A percentile compares a stretch with the other conserved stretches of the same genome.
phyloP scores from a whole-genome alignment of 257 asterid genomes.

The Osmanthus fragrans region DNA sequence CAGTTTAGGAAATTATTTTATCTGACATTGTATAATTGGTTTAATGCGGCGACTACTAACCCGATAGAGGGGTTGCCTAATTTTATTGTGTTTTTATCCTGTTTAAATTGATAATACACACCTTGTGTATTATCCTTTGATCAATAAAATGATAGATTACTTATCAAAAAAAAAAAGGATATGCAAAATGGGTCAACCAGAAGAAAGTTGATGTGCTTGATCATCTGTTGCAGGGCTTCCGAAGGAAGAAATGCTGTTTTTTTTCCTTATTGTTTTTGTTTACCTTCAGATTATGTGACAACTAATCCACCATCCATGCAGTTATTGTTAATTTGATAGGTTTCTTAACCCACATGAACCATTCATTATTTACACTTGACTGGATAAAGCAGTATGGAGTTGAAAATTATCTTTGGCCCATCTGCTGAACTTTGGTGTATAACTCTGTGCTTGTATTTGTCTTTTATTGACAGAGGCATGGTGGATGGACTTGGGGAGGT shows the following conservation, averaged over 20 bases:
- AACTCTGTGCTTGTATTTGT: constrained; percentile 9
- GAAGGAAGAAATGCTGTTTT: constrained; percentile 2
- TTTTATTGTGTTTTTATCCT: too few species aligned
- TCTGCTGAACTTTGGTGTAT: constrained; percentile 13
- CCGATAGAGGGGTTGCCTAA: too few species aligned
- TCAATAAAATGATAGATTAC: too few species aligned
- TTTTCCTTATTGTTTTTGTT: background rate
- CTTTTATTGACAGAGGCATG: constrained; percentile 67
- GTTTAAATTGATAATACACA: too few species aligned
- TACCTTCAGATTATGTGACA: constrained; percentile 12
- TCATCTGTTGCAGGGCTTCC: constrained; percentile 2
- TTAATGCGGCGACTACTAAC: too few species aligned
- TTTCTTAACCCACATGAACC: background rate
- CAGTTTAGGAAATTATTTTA: too few species aligned
- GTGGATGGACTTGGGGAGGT: constrained; percentile 99
- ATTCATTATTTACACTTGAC: constrained; percentile 1
- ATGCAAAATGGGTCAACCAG: background rate
- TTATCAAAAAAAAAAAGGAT: too few species aligned
- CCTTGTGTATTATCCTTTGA: too few species aligned
- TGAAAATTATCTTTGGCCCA: background rate
- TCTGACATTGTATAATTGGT: too few species aligned
- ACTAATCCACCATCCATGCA: constrained; percentile 2
- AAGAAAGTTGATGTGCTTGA: background rate
- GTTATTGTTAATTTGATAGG: background rate
- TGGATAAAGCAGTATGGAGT: background rate